A percentile compares a stretch with the other conserved stretches of the same genome.
Conservation (phyloP, 805 yeast species). For the Yamadazyma scolyti region DNA sequence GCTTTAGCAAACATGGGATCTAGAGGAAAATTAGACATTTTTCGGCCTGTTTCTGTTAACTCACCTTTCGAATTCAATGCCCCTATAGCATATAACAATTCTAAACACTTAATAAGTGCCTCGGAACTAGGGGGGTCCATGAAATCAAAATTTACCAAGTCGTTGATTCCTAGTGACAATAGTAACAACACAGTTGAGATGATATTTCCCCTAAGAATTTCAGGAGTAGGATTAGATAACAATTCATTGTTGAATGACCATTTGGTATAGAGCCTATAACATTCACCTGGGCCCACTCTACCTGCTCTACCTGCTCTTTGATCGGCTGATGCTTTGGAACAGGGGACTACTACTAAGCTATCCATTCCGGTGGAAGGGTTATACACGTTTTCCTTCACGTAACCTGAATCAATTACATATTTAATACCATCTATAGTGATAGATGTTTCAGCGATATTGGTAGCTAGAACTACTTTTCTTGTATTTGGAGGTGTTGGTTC, state of each 20-base stretch:
- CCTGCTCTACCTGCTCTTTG: constrained; percentile 90
- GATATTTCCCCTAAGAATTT: constrained; percentile 81
- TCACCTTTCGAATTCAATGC: constrained; percentile 80
- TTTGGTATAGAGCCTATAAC: constrained; percentile 80
- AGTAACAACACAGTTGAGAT: constrained; percentile 72
- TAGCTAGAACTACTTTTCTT: constrained; percentile 88
- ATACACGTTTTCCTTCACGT: constrained; percentile 42
- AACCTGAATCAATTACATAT: constrained; percentile 43
- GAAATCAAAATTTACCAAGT: constrained; percentile 78
- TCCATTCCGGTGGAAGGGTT: constrained; percentile 43
- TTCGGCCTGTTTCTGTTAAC: constrained; percentile 71
- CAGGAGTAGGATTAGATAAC: constrained; percentile 81
- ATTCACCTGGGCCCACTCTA: constrained; percentile 45
- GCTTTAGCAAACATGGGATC: constrained; percentile 87
- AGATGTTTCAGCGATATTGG: constrained; percentile 72
- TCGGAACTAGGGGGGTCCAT: constrained; percentile 85
- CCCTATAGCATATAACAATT: constrained; percentile 79
- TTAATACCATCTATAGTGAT: constrained; percentile 43
- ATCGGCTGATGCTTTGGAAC: constrained; percentile 53
- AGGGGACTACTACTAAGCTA: constrained; percentile 42
- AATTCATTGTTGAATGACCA: constrained; percentile 76
- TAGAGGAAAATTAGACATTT: constrained; percentile 89
- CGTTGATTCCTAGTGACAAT: constrained; percentile 80
- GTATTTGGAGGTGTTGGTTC: constrained; percentile 79
- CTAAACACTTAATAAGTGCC: constrained; percentile 70